phyloP scores from a whole-genome alignment of 768 basidiomycete genomes.

The Terana coerulea region DNA sequence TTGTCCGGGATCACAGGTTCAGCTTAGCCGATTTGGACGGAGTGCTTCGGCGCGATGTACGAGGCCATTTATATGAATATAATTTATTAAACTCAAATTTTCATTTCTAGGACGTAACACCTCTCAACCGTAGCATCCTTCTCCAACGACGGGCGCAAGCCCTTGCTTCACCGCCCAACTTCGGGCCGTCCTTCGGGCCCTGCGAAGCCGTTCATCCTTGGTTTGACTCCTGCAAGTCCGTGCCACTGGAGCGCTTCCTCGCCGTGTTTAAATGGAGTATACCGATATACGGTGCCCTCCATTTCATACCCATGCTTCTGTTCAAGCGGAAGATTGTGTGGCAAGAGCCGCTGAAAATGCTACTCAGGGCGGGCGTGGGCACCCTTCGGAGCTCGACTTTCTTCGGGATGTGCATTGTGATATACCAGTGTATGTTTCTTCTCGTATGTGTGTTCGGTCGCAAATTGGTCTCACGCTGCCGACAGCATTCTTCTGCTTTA shows the following conservation, averaged over 20 bases:
- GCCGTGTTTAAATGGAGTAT: slow-evolving; percentile 82
- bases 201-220: slow-evolving; percentile 81
- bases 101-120: slow-evolving; percentile 46
- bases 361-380: slow-evolving; percentile 62
- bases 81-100: too few relatives aligned
- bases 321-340: slow-evolving; percentile 72
- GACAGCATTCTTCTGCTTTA: slow-evolving; percentile 64
- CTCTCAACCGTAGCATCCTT: slow-evolving; percentile 47
- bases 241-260: slow-evolving; percentile 69
- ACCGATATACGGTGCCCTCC: slow-evolving; percentile 83
- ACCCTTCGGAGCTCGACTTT: slow-evolving; percentile 85
- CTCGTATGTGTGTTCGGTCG: too few relatives aligned
- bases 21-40: slow-evolving; percentile 54
- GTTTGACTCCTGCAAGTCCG: slow-evolving; percentile 53
- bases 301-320: slow-evolving; percentile 81
- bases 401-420: slow-evolving; percentile 74
- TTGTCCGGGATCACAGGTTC: slow-evolving; percentile 56
- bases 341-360: slow-evolving; percentile 61
- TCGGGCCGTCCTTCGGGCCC: slow-evolving; percentile 49
- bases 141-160: slow-evolving; percentile 38
- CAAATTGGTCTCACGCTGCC: too few relatives aligned
- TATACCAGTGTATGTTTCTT: slow-evolving; percentile 71
- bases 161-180: slow-evolving; percentile 28
- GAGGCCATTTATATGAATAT: too few relatives aligned
- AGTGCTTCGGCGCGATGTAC: slow-evolving; percentile 47